Base-by-base conservation (phyloP, 495 filamentous ascomycete species). In the Hypoxylon lienhwacheense region DNA sequence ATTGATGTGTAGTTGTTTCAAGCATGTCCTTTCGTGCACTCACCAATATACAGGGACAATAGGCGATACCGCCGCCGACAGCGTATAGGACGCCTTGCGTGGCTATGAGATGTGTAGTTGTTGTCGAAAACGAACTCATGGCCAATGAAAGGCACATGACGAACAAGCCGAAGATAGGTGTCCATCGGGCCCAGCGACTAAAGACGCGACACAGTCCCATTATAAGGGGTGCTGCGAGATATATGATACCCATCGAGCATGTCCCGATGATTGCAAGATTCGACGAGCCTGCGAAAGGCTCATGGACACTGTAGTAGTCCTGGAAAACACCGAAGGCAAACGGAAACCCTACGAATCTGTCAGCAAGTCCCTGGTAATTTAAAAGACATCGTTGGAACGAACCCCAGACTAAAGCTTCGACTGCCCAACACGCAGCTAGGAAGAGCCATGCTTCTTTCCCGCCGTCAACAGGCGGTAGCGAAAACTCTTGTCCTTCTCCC, bases 321-420 rank as follows among this genome's bases (percentile, higher is more conserved):
- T 84, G 79, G 56, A 85, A 84, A 7, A 85, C 65, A 24, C 83
- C 83, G 47, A 74, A 85, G 0, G 78, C 73, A 37, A 78, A 81
- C 0, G 83, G 76, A 53, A 86, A 85, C 4, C 82, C 80, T 82
- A 24, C 10, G 6, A 49, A 49, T 3, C 10, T 3, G 22, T 63
- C 22, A 58, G 34, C 32, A 49, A 53, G 5, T 1, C 12, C 12
- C 14, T 19, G n/a, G 20, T 20, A 28, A 20, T 31, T 32, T 26
- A 12, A 7, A 28, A 26, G 42, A 19, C 4, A 11, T 2, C 12
- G 32, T 31, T 31, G 2, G 14, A 29, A 63, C 65, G 54, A 63
- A 80, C 80, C 81, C 82, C 81, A 85, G 33, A 81, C 70, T 4
- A 84, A 57, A 14, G 72, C 77, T 51, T 85, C 82, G 6, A 85